Conservation (phyloP, 768 basidiomycete genomes). For the Dioszegia hungarica region DNA sequence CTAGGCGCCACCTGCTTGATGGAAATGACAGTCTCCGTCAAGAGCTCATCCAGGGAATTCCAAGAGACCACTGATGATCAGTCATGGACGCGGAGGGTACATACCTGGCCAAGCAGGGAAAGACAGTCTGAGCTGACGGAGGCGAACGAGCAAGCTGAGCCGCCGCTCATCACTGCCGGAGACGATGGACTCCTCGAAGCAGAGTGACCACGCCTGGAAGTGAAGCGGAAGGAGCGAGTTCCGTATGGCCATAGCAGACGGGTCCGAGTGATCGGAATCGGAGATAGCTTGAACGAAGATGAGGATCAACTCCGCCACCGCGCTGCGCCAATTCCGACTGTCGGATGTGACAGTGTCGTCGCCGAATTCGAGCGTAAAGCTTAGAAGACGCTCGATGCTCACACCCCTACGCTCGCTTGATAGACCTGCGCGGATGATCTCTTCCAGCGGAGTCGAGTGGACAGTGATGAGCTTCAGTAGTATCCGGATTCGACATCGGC, state of each 20-base stretch:
- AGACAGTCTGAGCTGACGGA: constrained; percentile 5
- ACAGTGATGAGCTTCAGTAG: constrained; percentile 19
- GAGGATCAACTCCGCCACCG: constrained; percentile 17
- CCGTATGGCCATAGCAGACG: constrained; percentile 16
- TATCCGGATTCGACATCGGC: constrained; percentile 12
- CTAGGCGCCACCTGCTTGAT: constrained; percentile 16
- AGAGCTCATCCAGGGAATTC: constrained; percentile 26
- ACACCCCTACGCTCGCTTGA: not conserved
- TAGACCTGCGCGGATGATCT: not conserved
- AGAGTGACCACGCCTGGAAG: constrained; percentile 19
- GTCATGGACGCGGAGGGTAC: not conserved
- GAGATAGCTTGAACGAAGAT: constrained; percentile 26
- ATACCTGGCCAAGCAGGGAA: constrained; percentile 28
- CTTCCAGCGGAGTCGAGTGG: constrained; percentile 18
- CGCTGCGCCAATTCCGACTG: constrained; percentile 9
- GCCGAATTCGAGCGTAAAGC: constrained; percentile 20
- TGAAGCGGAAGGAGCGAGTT: constrained; percentile 18
- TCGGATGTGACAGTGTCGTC: constrained; percentile 17
- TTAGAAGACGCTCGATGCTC: constrained; percentile 14
- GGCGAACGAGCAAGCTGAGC: constrained; percentile 9
- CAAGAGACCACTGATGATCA: constrained; percentile 31
- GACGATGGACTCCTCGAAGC: constrained; percentile 28
- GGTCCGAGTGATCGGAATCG: constrained; percentile 10
- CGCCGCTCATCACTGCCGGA: constrained; percentile 30
- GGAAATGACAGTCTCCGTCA: constrained; percentile 22